Percentiles rank a stretch among this genome's conserved stretches.
These are phyloP conservation scores for Hansenula sp. DNA, from an alignment of 1,139 yeast genomes.

Conservation along the genomic window DNA sequence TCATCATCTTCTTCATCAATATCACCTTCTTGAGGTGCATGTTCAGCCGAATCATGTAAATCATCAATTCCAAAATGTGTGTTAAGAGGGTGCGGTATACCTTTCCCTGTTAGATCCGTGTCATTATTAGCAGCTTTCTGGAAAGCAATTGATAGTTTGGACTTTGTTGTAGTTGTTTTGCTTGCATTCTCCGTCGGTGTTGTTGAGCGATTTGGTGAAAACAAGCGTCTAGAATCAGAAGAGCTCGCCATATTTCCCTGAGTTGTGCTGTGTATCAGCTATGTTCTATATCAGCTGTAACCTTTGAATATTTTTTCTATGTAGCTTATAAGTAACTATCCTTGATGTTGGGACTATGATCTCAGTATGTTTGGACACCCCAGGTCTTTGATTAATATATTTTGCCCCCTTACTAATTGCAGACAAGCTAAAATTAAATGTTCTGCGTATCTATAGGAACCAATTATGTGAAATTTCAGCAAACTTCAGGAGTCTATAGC, in stretches of 20 bases:
- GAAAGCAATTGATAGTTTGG: slow-evolving; percentile 3
- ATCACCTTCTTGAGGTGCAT: slow-evolving; percentile 13
- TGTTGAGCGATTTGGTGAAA: slow-evolving; percentile 1
- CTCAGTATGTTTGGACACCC: background rate
- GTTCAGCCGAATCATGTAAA: background rate
- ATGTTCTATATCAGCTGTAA: too few relatives aligned
- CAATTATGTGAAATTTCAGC: too few relatives aligned
- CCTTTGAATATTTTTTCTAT: too few relatives aligned
- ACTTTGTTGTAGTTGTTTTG: background rate
- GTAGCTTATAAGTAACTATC: too few relatives aligned
- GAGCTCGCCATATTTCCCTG: background rate
- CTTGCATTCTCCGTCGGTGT: background rate
- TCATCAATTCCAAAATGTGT: background rate
- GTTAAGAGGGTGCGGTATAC: background rate
- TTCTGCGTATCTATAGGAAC: too few relatives aligned
- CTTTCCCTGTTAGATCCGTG: background rate
- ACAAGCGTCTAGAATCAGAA: background rate
- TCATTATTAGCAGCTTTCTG: slow-evolving; percentile 3
- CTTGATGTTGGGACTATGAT: too few relatives aligned
- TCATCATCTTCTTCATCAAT: slow-evolving; percentile 29
- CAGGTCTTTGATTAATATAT: too few relatives aligned
- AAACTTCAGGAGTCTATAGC: too few relatives aligned
- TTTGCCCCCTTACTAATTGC: too few relatives aligned
- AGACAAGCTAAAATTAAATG: too few relatives aligned
- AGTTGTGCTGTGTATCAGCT: too few relatives aligned